phyloP scores from a whole-genome alignment of 768 basidiomycete species.

The Lactarius psammicola region DNA sequence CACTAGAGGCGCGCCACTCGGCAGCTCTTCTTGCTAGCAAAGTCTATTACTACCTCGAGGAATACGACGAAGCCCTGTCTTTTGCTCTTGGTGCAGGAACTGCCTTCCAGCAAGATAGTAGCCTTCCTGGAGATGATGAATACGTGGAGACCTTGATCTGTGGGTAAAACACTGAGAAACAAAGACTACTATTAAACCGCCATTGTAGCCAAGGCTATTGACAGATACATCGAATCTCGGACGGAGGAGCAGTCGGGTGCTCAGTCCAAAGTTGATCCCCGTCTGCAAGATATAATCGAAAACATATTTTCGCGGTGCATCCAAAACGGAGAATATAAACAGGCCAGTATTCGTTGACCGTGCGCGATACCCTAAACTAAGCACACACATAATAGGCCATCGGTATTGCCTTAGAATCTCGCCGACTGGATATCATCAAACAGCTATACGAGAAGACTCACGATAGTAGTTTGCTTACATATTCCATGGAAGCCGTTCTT shows the following conservation, averaged over 20 bases:
- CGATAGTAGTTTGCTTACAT: constrained; percentile 79
- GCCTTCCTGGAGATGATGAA: constrained; percentile 66
- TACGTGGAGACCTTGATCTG: constrained; percentile 94
- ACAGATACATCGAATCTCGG: constrained; percentile 80
- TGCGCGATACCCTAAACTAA: constrained; percentile 8
- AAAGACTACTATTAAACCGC: constrained; percentile 1
- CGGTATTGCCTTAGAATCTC: constrained; percentile 92
- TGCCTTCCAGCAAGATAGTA: constrained; percentile 77
- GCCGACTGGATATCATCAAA: constrained; percentile 81
- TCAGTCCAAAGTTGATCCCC: constrained; percentile 68
- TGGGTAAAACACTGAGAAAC: constrained; percentile 44
- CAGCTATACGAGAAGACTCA: constrained; percentile 68
- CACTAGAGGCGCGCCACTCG: constrained; percentile 68
- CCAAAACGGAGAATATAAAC: constrained; percentile 85
- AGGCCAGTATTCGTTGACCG: constrained; percentile 48
- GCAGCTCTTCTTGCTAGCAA: constrained; percentile 96
- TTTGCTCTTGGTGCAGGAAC: constrained; percentile 90
- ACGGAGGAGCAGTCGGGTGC: constrained; percentile 49
- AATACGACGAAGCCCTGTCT: constrained; percentile 92
- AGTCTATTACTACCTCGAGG: constrained; percentile 95
- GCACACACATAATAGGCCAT: constrained; percentile 60
- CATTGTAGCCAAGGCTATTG: constrained; percentile 84
- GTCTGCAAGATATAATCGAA: constrained; percentile 83
- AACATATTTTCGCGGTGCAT: constrained; percentile 85
- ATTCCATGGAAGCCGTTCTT: constrained; percentile 89